These are phyloP conservation scores for Wickerhamiella dianesei DNA, from an alignment of 805 yeast species.

Conservation along the genomic window DNA sequence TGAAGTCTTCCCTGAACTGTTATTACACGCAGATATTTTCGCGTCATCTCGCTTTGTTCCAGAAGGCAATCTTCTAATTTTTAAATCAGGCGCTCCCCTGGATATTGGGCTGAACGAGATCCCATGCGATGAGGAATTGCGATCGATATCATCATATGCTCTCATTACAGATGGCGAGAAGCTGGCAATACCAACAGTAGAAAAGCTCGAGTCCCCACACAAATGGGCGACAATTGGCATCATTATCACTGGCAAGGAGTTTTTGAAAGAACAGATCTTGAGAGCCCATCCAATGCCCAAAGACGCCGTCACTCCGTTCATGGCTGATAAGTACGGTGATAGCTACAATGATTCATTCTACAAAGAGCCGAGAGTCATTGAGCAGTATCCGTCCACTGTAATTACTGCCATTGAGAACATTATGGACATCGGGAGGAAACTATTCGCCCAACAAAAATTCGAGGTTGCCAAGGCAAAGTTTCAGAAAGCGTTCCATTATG, in stretches of 20 bases:
- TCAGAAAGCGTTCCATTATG: slow-evolving; percentile 53
- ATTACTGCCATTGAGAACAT: slow-evolving; percentile 9
- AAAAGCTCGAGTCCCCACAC: background rate
- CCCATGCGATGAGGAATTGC: background rate
- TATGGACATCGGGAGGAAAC: slow-evolving; percentile 53
- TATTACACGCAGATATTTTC: background rate
- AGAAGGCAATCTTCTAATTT: background rate
- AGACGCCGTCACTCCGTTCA: slow-evolving; percentile 15
- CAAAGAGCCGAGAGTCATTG: slow-evolving; percentile 19
- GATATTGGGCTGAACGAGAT: background rate
- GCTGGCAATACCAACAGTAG: background rate
- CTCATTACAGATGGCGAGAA: background rate
- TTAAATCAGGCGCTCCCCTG: background rate
- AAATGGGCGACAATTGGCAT: slow-evolving; percentile 10
- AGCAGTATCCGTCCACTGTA: slow-evolving; percentile 14
- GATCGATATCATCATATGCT: background rate
- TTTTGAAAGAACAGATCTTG: slow-evolving; percentile 1
- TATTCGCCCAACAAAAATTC: slow-evolving; percentile 48
- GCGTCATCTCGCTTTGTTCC: background rate
- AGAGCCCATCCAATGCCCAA: slow-evolving; percentile 10
- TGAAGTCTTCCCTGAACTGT: slow-evolving; percentile 1
- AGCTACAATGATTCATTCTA: slow-evolving; percentile 15
- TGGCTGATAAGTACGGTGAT: slow-evolving; percentile 17
- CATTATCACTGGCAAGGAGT: slow-evolving; percentile 16
- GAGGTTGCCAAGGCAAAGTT: slow-evolving; percentile 55